Conservation (phyloP, 2,329 filamentous ascomycete genomes). For the Neocucurbitaria cava region DNA sequence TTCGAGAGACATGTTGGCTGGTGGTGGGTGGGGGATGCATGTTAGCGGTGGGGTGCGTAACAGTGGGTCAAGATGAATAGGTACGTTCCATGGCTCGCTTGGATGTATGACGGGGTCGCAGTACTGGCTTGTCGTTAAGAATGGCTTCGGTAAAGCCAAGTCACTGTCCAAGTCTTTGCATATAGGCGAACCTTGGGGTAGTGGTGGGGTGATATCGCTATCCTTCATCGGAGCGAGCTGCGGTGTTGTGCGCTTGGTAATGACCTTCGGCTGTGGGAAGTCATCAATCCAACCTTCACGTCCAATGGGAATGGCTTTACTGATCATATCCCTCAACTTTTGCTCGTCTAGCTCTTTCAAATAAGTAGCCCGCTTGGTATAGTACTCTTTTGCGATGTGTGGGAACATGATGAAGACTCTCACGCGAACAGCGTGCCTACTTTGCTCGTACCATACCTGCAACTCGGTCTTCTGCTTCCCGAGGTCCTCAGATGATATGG, state of each 20-base stretch:
- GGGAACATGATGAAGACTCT: slow-evolving; percentile 35
- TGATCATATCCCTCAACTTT: slow-evolving; percentile 21
- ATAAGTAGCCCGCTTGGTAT: slow-evolving; percentile 22
- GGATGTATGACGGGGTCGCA: background rate
- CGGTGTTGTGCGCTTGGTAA: slow-evolving; percentile 8
- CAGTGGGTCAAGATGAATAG: slow-evolving; percentile 20
- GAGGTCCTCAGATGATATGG: no score
- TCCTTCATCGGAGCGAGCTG: background rate
- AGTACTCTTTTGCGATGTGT: slow-evolving; percentile 18
- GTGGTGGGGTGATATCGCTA: slow-evolving; percentile 8
- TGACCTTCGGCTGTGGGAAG: slow-evolving; percentile 12
- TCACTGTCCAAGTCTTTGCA: background rate
- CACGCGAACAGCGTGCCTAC: slow-evolving; percentile 18
- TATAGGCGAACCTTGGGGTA: slow-evolving; percentile 4
- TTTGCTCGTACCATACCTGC: slow-evolving; percentile 25
- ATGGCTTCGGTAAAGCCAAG: background rate
- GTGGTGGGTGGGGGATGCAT: slow-evolving; percentile 23
- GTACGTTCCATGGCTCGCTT: background rate
- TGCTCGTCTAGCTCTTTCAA: slow-evolving; percentile 27
- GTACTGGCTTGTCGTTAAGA: background rate
- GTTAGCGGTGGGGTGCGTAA: slow-evolving; percentile 13
- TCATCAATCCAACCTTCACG: slow-evolving; percentile 19
- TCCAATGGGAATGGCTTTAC: slow-evolving; percentile 22
- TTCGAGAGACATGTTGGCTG: slow-evolving; percentile 23
- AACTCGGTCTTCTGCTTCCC: slow-evolving; percentile 2